Conservation (phyloP, 257 asterid species). For the Capsicum baccatum region DNA sequence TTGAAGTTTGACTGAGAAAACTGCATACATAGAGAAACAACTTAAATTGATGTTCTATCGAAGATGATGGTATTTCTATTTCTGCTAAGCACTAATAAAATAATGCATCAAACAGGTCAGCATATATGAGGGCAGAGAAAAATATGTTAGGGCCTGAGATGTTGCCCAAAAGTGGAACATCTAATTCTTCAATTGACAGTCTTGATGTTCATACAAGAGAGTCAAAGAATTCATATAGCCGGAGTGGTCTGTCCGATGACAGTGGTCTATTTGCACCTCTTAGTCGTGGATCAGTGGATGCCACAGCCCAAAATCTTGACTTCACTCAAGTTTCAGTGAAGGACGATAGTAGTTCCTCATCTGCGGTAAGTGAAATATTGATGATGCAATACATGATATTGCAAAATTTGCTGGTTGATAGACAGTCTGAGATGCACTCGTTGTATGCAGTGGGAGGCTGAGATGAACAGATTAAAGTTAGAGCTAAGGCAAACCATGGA, state of each 20-base stretch:
- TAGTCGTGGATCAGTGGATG: constrained; percentile 40
- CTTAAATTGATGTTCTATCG: not conserved
- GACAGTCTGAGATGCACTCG: not conserved
- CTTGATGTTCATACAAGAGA: constrained; percentile 32
- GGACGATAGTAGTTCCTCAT: constrained; percentile 33
- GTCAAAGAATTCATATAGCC: constrained; percentile 33
- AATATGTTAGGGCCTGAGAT: constrained; percentile 35
- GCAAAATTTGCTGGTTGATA: constrained; percentile 8
- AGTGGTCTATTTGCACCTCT: constrained; percentile 30
- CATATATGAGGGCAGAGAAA: constrained; percentile 40
- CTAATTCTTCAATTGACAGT: constrained; percentile 31
- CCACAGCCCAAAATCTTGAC: constrained; percentile 37
- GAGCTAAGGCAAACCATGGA: constrained; percentile 74
- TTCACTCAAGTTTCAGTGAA: constrained; percentile 31
- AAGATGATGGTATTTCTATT: not conserved
- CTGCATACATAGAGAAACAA: not conserved
- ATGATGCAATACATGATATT: not conserved
- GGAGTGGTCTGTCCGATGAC: constrained; percentile 29
- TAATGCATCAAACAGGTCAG: constrained; percentile 40
- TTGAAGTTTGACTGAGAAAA: not conserved
- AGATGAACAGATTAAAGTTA: constrained; percentile 57
- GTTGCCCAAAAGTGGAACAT: constrained; percentile 26
- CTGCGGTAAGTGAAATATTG: constrained; percentile 46
- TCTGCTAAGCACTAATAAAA: not conserved
- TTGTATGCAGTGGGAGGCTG: constrained; percentile 45